A percentile compares a stretch with the other conserved stretches of the same genome.
Conservation (phyloP, 352 stramenopile species). For the Phytophthora europaea region DNA sequence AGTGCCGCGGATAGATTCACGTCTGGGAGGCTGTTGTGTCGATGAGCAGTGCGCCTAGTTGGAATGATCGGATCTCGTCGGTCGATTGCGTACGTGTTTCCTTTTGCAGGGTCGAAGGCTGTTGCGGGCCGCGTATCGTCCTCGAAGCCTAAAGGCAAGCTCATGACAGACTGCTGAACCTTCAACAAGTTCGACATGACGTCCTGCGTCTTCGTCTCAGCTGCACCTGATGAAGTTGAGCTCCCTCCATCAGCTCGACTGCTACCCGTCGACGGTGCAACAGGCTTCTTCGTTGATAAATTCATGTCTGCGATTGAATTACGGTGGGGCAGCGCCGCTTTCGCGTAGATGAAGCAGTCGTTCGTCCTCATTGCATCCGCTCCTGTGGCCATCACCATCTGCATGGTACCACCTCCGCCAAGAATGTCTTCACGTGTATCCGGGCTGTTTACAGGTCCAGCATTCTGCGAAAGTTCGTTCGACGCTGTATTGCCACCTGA, state of each 20-base stretch:
- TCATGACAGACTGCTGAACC: constrained; percentile 46
- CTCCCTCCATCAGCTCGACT: constrained; percentile 2
- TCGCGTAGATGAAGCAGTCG: constrained; percentile 64
- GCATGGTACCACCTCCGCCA: not conserved
- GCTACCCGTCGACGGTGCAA: not conserved
- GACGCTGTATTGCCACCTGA: constrained; percentile 2
- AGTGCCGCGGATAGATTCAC: not conserved
- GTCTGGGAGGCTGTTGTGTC: constrained; percentile 20
- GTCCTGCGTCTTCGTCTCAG: constrained; percentile 3
- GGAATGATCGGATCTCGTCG: constrained; percentile 7
- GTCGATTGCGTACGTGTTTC: not conserved
- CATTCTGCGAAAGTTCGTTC: not conserved
- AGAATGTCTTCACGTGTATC: constrained; percentile 7
- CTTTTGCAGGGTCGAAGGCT: constrained; percentile 3
- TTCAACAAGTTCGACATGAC: constrained; percentile 28
- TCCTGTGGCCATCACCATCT: constrained; percentile 29
- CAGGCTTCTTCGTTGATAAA: constrained; percentile 19
- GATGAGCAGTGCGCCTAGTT: constrained; percentile 5
- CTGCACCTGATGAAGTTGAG: not conserved
- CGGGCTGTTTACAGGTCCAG: not conserved
- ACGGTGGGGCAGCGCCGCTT: constrained; percentile 45
- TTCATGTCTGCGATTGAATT: constrained; percentile 6
- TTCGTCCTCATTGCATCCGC: constrained; percentile 13
- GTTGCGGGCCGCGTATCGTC: constrained; percentile 6
- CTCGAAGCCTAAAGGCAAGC: constrained; percentile 33